Evolutionary conservation across 108 stramenopile genomes (phyloP).

Genomic region (Pseudonitzschia multiseries): DNA sequence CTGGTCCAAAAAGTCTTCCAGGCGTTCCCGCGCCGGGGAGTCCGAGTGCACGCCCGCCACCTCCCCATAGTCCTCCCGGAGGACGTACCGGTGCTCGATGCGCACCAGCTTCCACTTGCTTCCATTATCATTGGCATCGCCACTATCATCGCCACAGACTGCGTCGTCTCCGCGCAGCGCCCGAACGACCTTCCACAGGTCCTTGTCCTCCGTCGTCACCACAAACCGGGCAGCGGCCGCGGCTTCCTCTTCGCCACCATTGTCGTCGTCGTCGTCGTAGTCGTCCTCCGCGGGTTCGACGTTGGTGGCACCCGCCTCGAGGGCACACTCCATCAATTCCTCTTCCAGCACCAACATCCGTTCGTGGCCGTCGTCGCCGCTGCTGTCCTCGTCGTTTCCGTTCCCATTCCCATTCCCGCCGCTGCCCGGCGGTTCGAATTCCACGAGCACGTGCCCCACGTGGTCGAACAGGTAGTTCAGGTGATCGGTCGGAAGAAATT

Average conservation of each 20-base stretch:
- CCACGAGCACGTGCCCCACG: conserved; percentile 57
- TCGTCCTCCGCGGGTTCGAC: conserved; percentile 36
- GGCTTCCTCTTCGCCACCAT: conserved; percentile 3
- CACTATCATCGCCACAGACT: background rate
- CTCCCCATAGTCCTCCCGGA: conserved; percentile 35
- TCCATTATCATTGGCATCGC: background rate
- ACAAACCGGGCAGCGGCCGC: conserved; percentile 12
- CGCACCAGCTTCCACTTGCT: conserved; percentile 20
- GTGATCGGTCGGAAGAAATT: conserved; percentile 54
- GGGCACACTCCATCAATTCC: conserved; percentile 60
- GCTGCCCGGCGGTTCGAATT: conserved; percentile 21
- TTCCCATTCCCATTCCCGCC: background rate
- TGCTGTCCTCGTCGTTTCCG: background rate
- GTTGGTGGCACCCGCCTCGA: conserved; percentile 70
- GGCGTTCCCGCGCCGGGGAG: conserved; percentile 13
- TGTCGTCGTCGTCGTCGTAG: conserved; percentile 9
- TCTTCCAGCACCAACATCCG: conserved; percentile 30
- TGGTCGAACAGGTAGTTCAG: conserved; percentile 69
- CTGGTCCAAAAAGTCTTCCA: conserved; percentile 57
- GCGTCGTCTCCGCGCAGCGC: conserved; percentile 38
- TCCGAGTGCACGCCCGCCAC: background rate
- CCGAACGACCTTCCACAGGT: conserved; percentile 48
- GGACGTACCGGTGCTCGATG: conserved; percentile 62
- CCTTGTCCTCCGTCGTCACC: conserved; percentile 57
- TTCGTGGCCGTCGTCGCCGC: too few relatives aligned